A percentile compares a stretch with the other conserved stretches of the same genome.
These are phyloP conservation scores for Hypocreales sp. DNA, from an alignment of 2,329 filamentous ascomycete species.

Conservation along the genomic window DNA sequence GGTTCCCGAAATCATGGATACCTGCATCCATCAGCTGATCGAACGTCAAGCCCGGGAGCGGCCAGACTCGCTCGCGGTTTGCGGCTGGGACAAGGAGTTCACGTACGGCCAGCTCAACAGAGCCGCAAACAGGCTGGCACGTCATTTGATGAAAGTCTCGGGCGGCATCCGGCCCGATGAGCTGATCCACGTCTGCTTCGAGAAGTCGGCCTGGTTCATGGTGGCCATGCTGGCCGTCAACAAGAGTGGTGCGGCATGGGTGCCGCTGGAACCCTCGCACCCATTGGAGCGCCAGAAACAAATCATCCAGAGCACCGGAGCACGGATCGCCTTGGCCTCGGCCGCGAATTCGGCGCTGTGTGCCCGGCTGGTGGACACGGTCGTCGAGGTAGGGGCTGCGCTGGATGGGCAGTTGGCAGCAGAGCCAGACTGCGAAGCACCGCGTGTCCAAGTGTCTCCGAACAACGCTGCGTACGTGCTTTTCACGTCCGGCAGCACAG, in stretches of 20 bases:
- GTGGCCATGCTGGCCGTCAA: slow-evolving; percentile 6
- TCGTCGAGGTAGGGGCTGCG: neutral
- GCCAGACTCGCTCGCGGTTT: slow-evolving; percentile 16
- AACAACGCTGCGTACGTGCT: slow-evolving; percentile 7
- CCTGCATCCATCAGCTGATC: slow-evolving; percentile 1
- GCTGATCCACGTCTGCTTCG: slow-evolving; percentile 2
- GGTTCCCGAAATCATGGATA: neutral
- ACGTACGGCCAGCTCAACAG: slow-evolving; percentile 20
- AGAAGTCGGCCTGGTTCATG: slow-evolving; percentile 4
- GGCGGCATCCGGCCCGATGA: slow-evolving; percentile 3
- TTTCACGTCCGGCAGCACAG: slow-evolving; percentile 13
- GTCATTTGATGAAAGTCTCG: slow-evolving; percentile 4
- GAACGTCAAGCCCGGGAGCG: neutral
- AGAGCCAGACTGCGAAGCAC: neutral
- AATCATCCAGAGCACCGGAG: neutral
- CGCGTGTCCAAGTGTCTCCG: neutral
- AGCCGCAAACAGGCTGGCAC: slow-evolving; percentile 2
- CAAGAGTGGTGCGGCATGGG: slow-evolving; percentile 5
- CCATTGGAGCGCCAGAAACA: slow-evolving; percentile 1
- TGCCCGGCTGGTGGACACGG: neutral
- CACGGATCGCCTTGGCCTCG: neutral
- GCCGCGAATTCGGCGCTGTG: neutral
- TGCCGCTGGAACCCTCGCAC: slow-evolving; percentile 4
- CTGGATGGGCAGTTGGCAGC: no score
- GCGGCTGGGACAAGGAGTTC: slow-evolving; percentile 24